Evolutionary conservation across 225 moss, liverwort and hornwort species (phyloP).

Genomic region (Thuidium tamariscinum): DNA sequence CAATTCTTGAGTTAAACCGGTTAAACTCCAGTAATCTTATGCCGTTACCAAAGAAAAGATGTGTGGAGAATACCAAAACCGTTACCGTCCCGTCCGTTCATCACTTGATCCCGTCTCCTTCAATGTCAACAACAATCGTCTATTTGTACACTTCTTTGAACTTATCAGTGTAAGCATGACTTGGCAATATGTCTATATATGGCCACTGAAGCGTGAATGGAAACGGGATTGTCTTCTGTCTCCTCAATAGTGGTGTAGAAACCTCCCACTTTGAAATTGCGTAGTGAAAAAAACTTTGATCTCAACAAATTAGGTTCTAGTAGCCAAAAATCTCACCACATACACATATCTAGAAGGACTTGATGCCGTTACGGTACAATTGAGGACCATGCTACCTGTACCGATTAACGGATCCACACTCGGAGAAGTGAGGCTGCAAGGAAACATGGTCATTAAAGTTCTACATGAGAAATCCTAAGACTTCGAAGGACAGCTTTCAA

Average conservation of each 20-base stretch:
- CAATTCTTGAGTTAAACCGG: neutral
- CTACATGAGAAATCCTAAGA: conserved; percentile 32
- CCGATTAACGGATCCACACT: conserved; percentile 29
- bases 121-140: neutral
- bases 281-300: neutral
- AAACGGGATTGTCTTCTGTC: neutral
- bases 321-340: neutral
- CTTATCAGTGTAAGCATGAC: neutral
- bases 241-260: neutral
- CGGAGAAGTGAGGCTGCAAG: conserved; percentile 35
- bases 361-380: conserved; percentile 18
- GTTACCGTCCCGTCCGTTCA: neutral
- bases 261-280: neutral
- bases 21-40: neutral
- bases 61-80: neutral
- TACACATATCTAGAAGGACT: neutral
- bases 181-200: neutral
- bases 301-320: neutral
- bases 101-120: neutral
- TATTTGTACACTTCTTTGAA: neutral
- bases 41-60: neutral
- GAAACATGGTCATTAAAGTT: conserved; percentile 39
- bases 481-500: conserved; percentile 30
- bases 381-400: conserved; percentile 24
- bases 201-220: neutral